phyloP scores from a whole-genome alignment of 2,329 filamentous ascomycete species.

The Cordyceps fumosorosea region DNA sequence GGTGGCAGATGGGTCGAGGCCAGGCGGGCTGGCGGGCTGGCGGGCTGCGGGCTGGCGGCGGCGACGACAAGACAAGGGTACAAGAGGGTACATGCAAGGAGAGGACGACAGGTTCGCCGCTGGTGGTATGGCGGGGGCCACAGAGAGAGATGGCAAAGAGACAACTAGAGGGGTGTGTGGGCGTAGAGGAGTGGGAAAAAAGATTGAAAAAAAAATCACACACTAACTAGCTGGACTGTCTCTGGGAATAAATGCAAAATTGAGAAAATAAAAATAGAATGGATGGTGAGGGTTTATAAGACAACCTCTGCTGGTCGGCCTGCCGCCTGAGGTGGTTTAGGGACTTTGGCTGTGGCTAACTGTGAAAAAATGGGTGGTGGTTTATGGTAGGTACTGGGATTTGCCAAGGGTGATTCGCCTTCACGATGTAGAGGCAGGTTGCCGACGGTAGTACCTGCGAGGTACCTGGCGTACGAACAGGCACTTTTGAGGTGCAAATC shows the following conservation, averaged over 20 bases:
- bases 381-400: no score
- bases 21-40: neutral
- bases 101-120: neutral
- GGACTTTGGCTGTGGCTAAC: no score
- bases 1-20: constrained; percentile 10
- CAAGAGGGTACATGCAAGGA: constrained; percentile 1
- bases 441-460: neutral
- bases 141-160: neutral
- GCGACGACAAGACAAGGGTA: neutral
- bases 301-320: constrained; percentile 6
- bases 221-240: constrained; percentile 4
- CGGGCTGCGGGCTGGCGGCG: neutral
- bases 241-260: neutral
- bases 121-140: neutral
- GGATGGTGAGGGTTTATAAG: constrained; percentile 1
- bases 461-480: neutral
- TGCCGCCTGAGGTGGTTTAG: neutral
- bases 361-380: neutral
- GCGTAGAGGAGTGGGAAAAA: neutral
- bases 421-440: neutral
- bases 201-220: neutral
- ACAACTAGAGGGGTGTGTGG: neutral
- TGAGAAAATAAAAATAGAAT: neutral
- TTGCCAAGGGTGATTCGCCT: no score
- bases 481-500: neutral